Percentiles rank a stretch among this genome's conserved stretches.
phyloP scores from a whole-genome alignment of 2,329 filamentous ascomycete species.

The Pseudogymnoascus sp. region DNA sequence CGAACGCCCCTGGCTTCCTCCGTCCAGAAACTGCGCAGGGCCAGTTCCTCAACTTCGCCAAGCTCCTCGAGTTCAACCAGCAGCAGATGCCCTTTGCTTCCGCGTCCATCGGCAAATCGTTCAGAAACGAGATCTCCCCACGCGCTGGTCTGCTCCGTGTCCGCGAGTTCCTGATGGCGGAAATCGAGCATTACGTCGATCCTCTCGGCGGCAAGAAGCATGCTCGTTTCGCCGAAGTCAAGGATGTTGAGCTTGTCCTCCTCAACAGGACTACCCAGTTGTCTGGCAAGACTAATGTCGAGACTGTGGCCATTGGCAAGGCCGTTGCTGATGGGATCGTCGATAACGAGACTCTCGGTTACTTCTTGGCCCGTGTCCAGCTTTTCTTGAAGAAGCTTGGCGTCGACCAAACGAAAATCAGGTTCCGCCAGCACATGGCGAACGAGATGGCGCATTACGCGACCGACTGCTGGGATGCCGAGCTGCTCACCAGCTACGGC shows the following conservation, averaged over 20 bases:
- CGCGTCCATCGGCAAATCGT: slow-evolving; percentile 94
- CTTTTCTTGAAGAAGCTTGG: slow-evolving; percentile 85
- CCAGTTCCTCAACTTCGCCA: slow-evolving; percentile 94
- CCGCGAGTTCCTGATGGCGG: slow-evolving; percentile 96
- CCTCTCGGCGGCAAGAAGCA: slow-evolving; percentile 94
- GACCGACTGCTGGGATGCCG: slow-evolving; percentile 94
- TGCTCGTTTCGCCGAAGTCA: slow-evolving; percentile 74
- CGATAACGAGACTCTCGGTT: slow-evolving; percentile 95
- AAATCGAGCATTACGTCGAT: slow-evolving; percentile 98
- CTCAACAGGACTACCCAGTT: slow-evolving; percentile 81
- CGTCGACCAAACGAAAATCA: slow-evolving; percentile 76
- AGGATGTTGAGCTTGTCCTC: slow-evolving; percentile 72
- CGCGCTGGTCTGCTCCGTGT: slow-evolving; percentile 85
- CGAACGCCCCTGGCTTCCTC: slow-evolving; percentile 75
- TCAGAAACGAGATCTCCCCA: slow-evolving; percentile 96
- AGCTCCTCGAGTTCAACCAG: slow-evolving; percentile 94
- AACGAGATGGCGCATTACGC: slow-evolving; percentile 92
- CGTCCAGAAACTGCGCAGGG: slow-evolving; percentile 95
- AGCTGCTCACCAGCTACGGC: slow-evolving; percentile 81
- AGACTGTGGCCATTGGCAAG: slow-evolving; percentile 70
- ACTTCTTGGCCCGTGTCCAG: slow-evolving; percentile 91
- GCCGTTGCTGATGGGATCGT: slow-evolving; percentile 76
- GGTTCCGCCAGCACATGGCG: slow-evolving; percentile 95
- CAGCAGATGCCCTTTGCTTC: slow-evolving; percentile 94
- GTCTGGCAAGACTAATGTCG: slow-evolving; percentile 69